phyloP scores from a whole-genome alignment of 495 filamentous ascomycete genomes.

The Aspergillus sclerotioniger region DNA sequence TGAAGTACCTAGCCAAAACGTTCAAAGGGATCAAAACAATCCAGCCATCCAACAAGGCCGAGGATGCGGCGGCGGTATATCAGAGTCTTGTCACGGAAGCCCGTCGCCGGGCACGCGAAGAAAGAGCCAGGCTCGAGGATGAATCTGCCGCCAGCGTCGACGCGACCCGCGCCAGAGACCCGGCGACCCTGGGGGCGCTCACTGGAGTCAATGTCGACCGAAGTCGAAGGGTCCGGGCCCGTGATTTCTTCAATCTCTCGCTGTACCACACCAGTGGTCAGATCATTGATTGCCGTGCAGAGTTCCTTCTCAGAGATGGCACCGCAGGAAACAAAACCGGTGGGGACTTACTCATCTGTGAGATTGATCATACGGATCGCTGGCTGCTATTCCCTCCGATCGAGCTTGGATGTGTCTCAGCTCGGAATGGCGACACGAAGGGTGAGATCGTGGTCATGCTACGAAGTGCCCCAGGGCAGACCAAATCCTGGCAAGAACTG shows the following conservation, averaged over 20 bases:
- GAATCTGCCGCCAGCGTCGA: slow-evolving; percentile 85
- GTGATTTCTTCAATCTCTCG: slow-evolving; percentile 85
- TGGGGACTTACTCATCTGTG: slow-evolving; percentile 87
- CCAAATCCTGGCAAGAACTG: slow-evolving; percentile 75
- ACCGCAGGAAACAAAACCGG: slow-evolving; percentile 49
- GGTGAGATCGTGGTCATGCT: slow-evolving; percentile 83
- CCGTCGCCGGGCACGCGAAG: slow-evolving; percentile 76
- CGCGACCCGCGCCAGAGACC: slow-evolving; percentile 71
- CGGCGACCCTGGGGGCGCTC: slow-evolving; percentile 67
- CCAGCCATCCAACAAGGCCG: slow-evolving; percentile 56
- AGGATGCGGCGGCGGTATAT: slow-evolving; percentile 54
- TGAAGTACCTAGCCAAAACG: slow-evolving; percentile 85
- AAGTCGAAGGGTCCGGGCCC: slow-evolving; percentile 72
- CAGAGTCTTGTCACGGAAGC: slow-evolving; percentile 74
- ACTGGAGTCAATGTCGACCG: slow-evolving; percentile 69
- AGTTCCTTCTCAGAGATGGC: slow-evolving; percentile 82
- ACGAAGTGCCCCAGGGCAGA: slow-evolving; percentile 44
- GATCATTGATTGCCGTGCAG: slow-evolving; percentile 82
- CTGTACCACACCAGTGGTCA: slow-evolving; percentile 88
- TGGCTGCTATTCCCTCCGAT: slow-evolving; percentile 92
- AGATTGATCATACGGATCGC: slow-evolving; percentile 69
- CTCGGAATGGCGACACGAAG: slow-evolving; percentile 68
- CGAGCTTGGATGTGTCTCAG: slow-evolving; percentile 65
- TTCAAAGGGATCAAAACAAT: slow-evolving; percentile 66
- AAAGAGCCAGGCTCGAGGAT: slow-evolving; percentile 83